These are phyloP conservation scores for Podospora comata DNA, from an alignment of 495 filamentous ascomycete genomes.

Conservation along the genomic window DNA sequence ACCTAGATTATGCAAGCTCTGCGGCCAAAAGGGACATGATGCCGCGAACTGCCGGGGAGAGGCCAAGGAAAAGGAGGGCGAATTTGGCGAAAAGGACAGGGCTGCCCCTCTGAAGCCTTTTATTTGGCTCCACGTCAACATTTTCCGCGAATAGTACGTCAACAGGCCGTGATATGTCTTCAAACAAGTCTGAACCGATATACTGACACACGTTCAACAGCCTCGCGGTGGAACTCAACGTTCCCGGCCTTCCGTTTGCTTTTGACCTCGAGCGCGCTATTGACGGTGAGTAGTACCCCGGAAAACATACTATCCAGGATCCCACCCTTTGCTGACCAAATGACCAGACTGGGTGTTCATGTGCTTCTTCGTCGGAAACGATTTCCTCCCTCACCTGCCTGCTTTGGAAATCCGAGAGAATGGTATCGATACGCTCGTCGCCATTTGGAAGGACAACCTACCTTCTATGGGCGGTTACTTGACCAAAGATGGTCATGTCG, in stretches of 20 bases:
- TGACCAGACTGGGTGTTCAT: conserved; percentile 87
- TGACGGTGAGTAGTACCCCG: conserved; percentile 49
- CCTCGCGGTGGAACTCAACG: conserved; percentile 79
- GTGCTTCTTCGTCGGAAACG: conserved; percentile 99
- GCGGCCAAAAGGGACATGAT: conserved; percentile 87
- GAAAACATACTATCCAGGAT: no score
- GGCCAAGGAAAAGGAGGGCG: conserved; percentile 77
- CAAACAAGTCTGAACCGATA: not conserved
- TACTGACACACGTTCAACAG: not conserved
- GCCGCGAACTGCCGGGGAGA: conserved; percentile 78
- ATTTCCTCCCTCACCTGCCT: conserved; percentile 95
- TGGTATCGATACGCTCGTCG: conserved; percentile 91
- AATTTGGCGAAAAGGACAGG: conserved; percentile 80
- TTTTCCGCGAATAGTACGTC: conserved; percentile 75
- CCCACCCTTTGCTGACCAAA: no score
- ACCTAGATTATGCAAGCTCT: conserved; percentile 74
- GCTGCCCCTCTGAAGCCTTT: conserved; percentile 74
- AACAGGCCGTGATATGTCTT: not conserved
- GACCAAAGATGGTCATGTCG: conserved; percentile 89
- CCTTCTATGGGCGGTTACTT: conserved; percentile 90
- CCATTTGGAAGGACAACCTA: conserved; percentile 93
- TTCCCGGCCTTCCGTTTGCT: conserved; percentile 72
- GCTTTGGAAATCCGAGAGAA: conserved; percentile 96
- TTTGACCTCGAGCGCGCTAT: conserved; percentile 91
- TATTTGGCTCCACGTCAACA: conserved; percentile 94